A percentile compares a stretch with the other conserved stretches of the same genome.
Conservation (phyloP, 2,329 filamentous ascomycete species). For the Drechslera avenae region DNA sequence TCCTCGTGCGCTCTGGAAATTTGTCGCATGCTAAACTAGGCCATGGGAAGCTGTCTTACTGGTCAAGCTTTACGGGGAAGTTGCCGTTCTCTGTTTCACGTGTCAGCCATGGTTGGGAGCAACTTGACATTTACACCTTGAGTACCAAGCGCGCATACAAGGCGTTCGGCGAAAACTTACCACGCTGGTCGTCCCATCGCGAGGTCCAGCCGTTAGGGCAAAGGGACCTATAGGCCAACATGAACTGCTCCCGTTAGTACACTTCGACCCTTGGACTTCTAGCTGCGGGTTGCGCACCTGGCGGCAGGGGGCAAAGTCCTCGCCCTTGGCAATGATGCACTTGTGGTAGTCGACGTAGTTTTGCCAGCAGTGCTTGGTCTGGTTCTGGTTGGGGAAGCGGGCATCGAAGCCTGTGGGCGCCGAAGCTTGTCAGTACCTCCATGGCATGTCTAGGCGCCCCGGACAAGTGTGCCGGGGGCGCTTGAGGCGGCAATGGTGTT, state of each 20-base stretch:
- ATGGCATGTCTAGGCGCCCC: slow-evolving; percentile 4
- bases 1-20: slow-evolving; percentile 23
- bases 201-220: slow-evolving; percentile 94
- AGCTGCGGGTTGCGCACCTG: slow-evolving; percentile 66
- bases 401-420: slow-evolving; percentile 83
- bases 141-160: background rate
- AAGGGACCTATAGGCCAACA: slow-evolving; percentile 92
- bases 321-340: slow-evolving; percentile 97
- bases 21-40: slow-evolving; percentile 18
- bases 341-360: slow-evolving; percentile 99
- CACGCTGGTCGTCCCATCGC: slow-evolving; percentile 97
- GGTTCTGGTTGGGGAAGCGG: slow-evolving; percentile 98
- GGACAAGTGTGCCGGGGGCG: slow-evolving; percentile 1
- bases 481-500: slow-evolving; percentile 13
- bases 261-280: background rate
- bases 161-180: slow-evolving; percentile 59
- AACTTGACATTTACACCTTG: background rate
- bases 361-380: slow-evolving; percentile 99
- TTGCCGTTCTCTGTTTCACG: slow-evolving; percentile 35
- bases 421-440: slow-evolving; percentile 27
- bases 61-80: slow-evolving; percentile 46
- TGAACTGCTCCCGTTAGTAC: slow-evolving; percentile 69
- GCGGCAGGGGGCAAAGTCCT: slow-evolving; percentile 95
- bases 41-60: slow-evolving; percentile 30
- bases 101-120: slow-evolving; percentile 10